phyloP scores from a whole-genome alignment of 139 green algal genomes.

The Chlamydomonas urium region DNA sequence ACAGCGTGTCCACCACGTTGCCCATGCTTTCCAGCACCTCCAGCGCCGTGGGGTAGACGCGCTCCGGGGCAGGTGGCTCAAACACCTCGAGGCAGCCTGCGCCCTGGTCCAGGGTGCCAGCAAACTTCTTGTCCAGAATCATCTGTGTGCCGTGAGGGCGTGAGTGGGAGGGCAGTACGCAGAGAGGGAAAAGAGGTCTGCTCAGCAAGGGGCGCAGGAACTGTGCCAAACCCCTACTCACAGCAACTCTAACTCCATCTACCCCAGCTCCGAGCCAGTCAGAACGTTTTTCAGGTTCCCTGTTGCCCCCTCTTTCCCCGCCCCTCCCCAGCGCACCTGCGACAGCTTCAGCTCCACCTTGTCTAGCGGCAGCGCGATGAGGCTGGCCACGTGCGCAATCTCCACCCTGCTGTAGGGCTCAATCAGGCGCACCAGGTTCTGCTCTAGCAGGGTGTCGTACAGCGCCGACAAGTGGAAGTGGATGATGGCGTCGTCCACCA shows the following conservation, averaged over 20 bases:
- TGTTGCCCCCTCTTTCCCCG: too few species aligned
- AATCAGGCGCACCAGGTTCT: conserved; percentile 81
- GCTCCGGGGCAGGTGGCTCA: conserved; percentile 34
- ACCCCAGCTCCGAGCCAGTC: too few species aligned
- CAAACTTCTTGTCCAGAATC: conserved; percentile 97
- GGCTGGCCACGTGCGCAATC: conserved; percentile 81
- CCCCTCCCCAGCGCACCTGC: conserved; percentile 47
- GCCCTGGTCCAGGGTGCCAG: conserved; percentile 88
- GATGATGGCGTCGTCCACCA: conserved; percentile 85
- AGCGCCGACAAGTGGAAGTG: conserved; percentile 75
- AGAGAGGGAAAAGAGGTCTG: too few species aligned
- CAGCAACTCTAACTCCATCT: too few species aligned
- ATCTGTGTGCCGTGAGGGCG: conserved; percentile 62
- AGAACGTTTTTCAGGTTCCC: too few species aligned
- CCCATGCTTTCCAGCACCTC: conserved; percentile 79
- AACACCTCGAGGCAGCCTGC: conserved; percentile 83
- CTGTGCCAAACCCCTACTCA: too few species aligned
- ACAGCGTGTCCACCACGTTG: conserved; percentile 86
- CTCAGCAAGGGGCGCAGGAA: too few species aligned
- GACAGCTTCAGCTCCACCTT: conserved; percentile 89
- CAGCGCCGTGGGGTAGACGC: conserved; percentile 76
- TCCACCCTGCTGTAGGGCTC: conserved; percentile 94
- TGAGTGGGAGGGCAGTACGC: neutral
- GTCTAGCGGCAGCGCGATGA: conserved; percentile 81
- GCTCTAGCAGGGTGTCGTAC: conserved; percentile 62